Conservation (phyloP, 192 early-diverging fungal genomes). For the Dissophora ornata region DNA sequence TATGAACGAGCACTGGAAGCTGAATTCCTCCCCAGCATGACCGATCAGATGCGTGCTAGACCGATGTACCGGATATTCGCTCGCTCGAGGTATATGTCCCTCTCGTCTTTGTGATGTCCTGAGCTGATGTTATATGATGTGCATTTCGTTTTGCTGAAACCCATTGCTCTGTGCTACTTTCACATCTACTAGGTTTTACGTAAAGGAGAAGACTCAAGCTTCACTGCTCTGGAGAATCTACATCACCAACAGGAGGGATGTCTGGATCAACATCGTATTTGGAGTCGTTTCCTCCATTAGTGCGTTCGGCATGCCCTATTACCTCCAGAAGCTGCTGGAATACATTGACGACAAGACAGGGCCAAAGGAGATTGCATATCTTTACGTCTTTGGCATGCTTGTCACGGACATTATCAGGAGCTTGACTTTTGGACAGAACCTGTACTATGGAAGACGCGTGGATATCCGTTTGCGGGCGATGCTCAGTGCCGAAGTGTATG, state of each 20-base stretch:
- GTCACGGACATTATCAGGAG: constrained; percentile 49
- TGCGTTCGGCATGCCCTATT: constrained; percentile 64
- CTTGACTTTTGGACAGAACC: constrained; percentile 58
- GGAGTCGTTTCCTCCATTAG: constrained; percentile 52
- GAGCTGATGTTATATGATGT: too few species aligned
- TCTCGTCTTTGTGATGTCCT: background rate
- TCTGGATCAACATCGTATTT: constrained; percentile 46
- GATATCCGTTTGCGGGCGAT: constrained; percentile 65
- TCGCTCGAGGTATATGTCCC: constrained; percentile 27
- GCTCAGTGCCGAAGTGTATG: constrained; percentile 63
- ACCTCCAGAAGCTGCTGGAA: constrained; percentile 53
- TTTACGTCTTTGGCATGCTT: constrained; percentile 64
- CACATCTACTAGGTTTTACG: constrained; percentile 14
- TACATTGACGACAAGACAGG: constrained; percentile 52
- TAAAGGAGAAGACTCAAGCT: background rate
- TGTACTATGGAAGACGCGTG: constrained; percentile 63
- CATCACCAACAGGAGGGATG: constrained; percentile 29
- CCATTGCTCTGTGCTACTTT: too few species aligned
- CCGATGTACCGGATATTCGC: constrained; percentile 46
- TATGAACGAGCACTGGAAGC: constrained; percentile 36
- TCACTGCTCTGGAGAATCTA: constrained; percentile 45
- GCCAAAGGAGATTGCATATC: constrained; percentile 56
- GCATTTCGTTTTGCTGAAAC: too few species aligned
- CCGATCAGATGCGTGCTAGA: constrained; percentile 50
- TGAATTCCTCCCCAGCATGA: constrained; percentile 32